Conservation (phyloP, 208 protist genomes). For the Wallacemonas sp. region DNA sequence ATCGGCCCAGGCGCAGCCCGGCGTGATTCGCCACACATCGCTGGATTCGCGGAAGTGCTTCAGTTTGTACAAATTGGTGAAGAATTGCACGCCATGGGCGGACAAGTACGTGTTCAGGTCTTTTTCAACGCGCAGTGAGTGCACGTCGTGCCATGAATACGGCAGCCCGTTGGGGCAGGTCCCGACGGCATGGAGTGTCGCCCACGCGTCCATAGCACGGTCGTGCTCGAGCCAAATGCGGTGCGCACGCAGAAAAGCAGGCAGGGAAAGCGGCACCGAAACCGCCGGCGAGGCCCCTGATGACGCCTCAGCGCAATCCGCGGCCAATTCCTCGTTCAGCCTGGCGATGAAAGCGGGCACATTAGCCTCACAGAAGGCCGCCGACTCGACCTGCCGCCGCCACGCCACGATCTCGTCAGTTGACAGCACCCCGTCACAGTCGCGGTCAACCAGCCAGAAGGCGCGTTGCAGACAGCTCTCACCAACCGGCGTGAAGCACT, state of each 20-base stretch:
- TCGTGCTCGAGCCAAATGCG: conserved; percentile 36
- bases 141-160: conserved; percentile 82
- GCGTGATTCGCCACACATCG: conserved; percentile 81
- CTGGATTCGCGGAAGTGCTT: conserved; percentile 39
- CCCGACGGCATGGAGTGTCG: conserved; percentile 68
- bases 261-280: conserved; percentile 42
- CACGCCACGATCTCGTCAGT: conserved; percentile 66
- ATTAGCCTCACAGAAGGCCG: conserved; percentile 36
- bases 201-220: conserved; percentile 59
- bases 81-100: conserved; percentile 76
- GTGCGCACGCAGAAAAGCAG: not conserved
- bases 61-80: conserved; percentile 77
- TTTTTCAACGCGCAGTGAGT: conserved; percentile 51
- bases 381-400: conserved; percentile 47
- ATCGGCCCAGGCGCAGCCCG: conserved; percentile 78
- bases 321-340: not conserved
- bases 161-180: conserved; percentile 68
- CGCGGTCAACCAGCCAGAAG: conserved; percentile 86
- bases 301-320: not conserved
- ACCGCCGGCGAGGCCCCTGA: conserved; percentile 12
- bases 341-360: conserved; percentile 26
- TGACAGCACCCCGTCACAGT: conserved; percentile 65
- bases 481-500: conserved; percentile 55
- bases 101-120: conserved; percentile 85
- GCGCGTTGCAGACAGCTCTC: conserved; percentile 56